Percentiles rank a stretch among this genome's conserved stretches.
Conservation (phyloP, 2,329 filamentous ascomycete genomes). For the Xylogone sp. region DNA sequence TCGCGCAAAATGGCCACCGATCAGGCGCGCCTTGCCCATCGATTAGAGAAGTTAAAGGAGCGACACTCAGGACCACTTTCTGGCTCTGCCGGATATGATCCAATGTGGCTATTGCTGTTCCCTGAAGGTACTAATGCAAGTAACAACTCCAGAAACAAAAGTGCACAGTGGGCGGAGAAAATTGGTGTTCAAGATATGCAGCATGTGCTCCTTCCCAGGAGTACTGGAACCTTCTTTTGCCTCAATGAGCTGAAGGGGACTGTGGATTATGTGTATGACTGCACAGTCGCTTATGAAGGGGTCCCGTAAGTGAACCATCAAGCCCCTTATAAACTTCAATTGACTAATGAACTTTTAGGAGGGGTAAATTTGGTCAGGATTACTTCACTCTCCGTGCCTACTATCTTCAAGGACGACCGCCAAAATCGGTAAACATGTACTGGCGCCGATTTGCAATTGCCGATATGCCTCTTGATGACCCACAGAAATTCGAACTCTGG, state of each 20-base stretch:
- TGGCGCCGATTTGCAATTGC: conserved; percentile 82
- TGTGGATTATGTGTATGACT: conserved; percentile 84
- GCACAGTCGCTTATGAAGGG: conserved; percentile 93
- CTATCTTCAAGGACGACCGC: conserved; percentile 82
- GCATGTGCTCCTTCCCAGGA: conserved; percentile 73
- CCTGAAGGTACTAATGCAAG: conserved; percentile 85
- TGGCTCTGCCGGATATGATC: conserved; percentile 57
- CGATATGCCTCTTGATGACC: conserved; percentile 75
- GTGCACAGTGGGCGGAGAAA: conserved; percentile 73
- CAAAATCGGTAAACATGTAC: conserved; percentile 94
- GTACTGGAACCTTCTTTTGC: conserved; percentile 77
- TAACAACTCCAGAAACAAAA: conserved; percentile 64
- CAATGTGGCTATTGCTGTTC: conserved; percentile 89
- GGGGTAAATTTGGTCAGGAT: conserved; percentile 82
- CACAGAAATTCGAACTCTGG: conserved; percentile 78
- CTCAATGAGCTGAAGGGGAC: conserved; percentile 70
- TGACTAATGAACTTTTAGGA: conserved; percentile 29
- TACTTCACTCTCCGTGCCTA: conserved; percentile 84
- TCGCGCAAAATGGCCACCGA: conserved; percentile 85
- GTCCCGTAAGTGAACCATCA: conserved; percentile 64
- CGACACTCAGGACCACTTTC: conserved; percentile 46
- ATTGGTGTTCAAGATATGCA: conserved; percentile 67
- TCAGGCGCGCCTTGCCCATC: conserved; percentile 69
- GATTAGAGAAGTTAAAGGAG: conserved; percentile 66
- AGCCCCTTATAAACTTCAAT: background rate